These are phyloP conservation scores for Chondrus crispus DNA, from an alignment of 23 red algal genomes.

Conservation along the genomic window DNA sequence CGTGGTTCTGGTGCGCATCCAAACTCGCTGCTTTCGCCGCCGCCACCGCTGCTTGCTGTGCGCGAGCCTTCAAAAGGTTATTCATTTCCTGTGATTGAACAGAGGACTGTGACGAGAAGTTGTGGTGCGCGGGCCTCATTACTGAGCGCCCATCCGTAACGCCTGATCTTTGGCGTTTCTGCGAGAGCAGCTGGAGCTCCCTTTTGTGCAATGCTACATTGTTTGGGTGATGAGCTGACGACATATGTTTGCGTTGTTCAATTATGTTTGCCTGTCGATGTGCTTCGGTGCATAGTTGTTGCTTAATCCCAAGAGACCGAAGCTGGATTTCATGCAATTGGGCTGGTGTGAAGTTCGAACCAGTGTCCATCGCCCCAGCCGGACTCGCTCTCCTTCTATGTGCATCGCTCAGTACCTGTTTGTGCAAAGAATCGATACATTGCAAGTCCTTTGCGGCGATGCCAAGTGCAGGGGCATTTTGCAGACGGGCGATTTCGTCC, in stretches of 20 bases:
- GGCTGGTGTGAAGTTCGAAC: neutral
- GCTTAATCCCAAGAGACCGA: neutral
- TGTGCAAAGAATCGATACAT: slow-evolving; percentile 8
- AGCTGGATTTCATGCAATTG: neutral
- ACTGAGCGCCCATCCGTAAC: too few relatives aligned
- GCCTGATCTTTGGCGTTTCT: too few relatives aligned
- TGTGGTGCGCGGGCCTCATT: too few relatives aligned
- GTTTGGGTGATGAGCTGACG: too few relatives aligned
- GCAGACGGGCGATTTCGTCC: slow-evolving; percentile 20
- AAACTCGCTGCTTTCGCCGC: too few relatives aligned
- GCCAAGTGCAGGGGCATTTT: neutral
- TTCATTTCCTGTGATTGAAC: too few relatives aligned
- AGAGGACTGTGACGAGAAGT: too few relatives aligned
- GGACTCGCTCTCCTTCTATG: neutral
- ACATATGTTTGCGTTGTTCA: neutral
- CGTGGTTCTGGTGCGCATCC: too few relatives aligned
- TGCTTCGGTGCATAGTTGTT: neutral
- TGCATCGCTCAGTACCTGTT: neutral
- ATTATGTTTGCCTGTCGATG: neutral
- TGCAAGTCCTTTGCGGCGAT: slow-evolving; percentile 13
- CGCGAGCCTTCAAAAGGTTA: too few relatives aligned
- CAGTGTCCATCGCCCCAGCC: neutral
- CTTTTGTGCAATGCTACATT: too few relatives aligned
- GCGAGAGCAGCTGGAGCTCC: too few relatives aligned
- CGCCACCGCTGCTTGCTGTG: too few relatives aligned